These are phyloP conservation scores for Ustilago bromivora DNA, from an alignment of 1,284 basidiomycete species.

Conservation along the genomic window DNA sequence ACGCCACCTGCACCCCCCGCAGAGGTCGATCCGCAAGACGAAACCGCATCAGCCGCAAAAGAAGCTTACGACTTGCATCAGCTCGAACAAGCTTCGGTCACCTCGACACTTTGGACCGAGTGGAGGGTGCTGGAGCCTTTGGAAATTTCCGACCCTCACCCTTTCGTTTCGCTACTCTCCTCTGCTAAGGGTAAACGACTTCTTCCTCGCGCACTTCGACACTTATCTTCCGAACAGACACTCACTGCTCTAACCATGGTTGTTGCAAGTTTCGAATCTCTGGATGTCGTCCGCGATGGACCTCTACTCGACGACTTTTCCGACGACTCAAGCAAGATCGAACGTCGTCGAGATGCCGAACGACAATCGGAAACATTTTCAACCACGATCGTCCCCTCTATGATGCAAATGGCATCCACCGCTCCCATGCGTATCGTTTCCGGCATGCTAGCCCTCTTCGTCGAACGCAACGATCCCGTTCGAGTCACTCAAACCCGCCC, in stretches of 20 bases:
- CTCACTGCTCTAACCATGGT: constrained; percentile 90
- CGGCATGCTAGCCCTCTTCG: constrained; percentile 85
- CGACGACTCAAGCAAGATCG: constrained; percentile 32
- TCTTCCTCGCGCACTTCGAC: constrained; percentile 87
- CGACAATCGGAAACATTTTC: constrained; percentile 89
- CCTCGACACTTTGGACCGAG: constrained; percentile 78
- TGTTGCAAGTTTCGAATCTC: constrained; percentile 90
- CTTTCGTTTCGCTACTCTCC: constrained; percentile 90
- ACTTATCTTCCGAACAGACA: constrained; percentile 82
- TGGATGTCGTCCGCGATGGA: constrained; percentile 74
- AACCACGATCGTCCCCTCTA: constrained; percentile 84
- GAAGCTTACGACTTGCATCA: constrained; percentile 40
- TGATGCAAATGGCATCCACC: constrained; percentile 83
- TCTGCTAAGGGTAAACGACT: constrained; percentile 94
- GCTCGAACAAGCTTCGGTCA: constrained; percentile 49
- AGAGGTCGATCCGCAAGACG: constrained; percentile 70
- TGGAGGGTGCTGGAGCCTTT: constrained; percentile 89
- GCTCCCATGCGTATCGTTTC: constrained; percentile 84
- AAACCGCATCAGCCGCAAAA: constrained; percentile 26
- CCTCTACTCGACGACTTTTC: constrained; percentile 38
- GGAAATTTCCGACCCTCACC: constrained; percentile 95
- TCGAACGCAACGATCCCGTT: constrained; percentile 84
- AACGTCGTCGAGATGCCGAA: constrained; percentile 77
- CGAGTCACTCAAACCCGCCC: constrained; percentile 80
- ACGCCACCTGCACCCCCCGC: constrained; percentile 74